Evolutionary conservation across 2,329 filamentous ascomycete genomes (phyloP).

Genomic region (Aspergillus ochraceus): DNA sequence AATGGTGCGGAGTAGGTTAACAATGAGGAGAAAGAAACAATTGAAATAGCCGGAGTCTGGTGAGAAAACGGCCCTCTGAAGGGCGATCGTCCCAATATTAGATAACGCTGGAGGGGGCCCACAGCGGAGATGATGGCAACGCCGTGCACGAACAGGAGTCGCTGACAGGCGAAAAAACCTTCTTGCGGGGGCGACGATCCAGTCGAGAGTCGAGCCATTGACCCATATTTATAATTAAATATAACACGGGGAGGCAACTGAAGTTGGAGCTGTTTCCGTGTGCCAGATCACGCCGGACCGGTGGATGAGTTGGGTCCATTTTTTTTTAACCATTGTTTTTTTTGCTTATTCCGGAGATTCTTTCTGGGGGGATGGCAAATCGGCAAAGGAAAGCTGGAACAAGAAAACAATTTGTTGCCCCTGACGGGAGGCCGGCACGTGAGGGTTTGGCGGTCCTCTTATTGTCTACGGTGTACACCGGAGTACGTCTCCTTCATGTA

Average conservation of each 20-base stretch:
- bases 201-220: neutral
- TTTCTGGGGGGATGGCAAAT: neutral
- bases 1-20: neutral
- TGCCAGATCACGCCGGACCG: neutral
- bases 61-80: neutral
- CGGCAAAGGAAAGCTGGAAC: neutral
- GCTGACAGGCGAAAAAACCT: neutral
- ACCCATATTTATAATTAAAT: neutral
- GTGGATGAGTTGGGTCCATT: neutral
- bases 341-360: neutral
- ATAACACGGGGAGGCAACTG: neutral
- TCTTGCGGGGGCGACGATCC: neutral
- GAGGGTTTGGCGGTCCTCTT: neutral
- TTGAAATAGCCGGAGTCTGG: neutral
- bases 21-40: neutral
- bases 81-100: neutral
- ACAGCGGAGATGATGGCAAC: neutral
- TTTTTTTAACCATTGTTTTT: neutral
- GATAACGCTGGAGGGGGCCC: neutral
- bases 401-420: neutral
- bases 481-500: no score
- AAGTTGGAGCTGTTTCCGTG: neutral
- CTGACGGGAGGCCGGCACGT: neutral
- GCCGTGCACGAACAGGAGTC: neutral
- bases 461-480: no score